Evolutionary conservation across 805 yeast genomes (phyloP).

Genomic region (Candida pseudoglaebosa): DNA sequence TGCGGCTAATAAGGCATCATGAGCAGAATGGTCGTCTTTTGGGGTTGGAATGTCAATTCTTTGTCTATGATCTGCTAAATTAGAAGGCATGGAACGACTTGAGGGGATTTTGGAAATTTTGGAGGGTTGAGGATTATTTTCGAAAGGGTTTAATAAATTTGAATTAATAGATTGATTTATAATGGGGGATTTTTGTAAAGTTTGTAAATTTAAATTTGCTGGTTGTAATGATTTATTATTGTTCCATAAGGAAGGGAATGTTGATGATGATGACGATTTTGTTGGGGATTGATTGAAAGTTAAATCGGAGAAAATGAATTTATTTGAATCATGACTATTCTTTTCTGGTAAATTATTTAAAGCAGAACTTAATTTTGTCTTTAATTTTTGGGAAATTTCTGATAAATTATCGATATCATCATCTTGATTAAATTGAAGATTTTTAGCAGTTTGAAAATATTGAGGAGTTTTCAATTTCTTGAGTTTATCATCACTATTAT

Average conservation of each 20-base stretch:
- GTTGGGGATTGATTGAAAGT: constrained; percentile 27
- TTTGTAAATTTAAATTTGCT: constrained; percentile 35
- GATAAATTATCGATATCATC: constrained; percentile 25
- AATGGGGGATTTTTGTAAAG: constrained; percentile 33
- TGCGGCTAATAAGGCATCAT: constrained; percentile 41
- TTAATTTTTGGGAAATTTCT: constrained; percentile 37
- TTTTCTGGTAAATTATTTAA: constrained; percentile 33
- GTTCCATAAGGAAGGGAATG: constrained; percentile 12
- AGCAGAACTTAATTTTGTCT: constrained; percentile 35
- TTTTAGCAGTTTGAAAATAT: constrained; percentile 36
- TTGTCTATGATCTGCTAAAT: not conserved
- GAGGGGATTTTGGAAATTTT: not conserved
- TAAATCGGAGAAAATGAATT: constrained; percentile 29
- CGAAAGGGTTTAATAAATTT: constrained; percentile 2
- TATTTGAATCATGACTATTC: constrained; percentile 15
- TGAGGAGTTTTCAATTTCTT: constrained; percentile 38
- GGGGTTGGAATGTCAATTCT: constrained; percentile 22
- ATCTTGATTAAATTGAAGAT: constrained; percentile 29
- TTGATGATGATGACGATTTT: constrained; percentile 13
- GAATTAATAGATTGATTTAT: constrained; percentile 8
- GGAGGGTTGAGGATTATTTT: not conserved
- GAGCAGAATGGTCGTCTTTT: constrained; percentile 43
- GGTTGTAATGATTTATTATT: constrained; percentile 21
- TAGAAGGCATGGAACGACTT: constrained; percentile 2
- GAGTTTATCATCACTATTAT: constrained; percentile 13